phyloP scores from a whole-genome alignment of 805 yeast species.

The Ogataea nitratoaversa region DNA sequence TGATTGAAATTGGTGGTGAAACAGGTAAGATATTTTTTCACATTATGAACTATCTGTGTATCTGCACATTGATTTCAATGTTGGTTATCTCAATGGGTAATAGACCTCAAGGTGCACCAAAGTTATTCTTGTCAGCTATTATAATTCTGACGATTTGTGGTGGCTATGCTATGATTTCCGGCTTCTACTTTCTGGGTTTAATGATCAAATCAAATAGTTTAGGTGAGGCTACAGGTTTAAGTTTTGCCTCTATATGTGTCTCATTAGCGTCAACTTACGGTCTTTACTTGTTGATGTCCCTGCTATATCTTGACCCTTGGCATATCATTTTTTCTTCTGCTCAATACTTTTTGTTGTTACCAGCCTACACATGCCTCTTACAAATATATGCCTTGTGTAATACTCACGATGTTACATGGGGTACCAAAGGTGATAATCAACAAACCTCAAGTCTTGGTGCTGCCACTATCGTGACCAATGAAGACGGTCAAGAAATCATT shows the following conservation, averaged over 20 bases:
- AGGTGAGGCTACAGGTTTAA: constrained; percentile 39
- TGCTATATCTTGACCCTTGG: constrained; percentile 93
- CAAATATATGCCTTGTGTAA: constrained; percentile 97
- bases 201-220: constrained; percentile 40
- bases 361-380: constrained; percentile 86
- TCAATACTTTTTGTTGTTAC: constrained; percentile 86
- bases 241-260: constrained; percentile 72
- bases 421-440: constrained; percentile 91
- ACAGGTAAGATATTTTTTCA: constrained; percentile 87
- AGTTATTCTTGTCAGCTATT: constrained; percentile 69
- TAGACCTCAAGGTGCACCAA: constrained; percentile 93
- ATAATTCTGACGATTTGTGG: constrained; percentile 74
- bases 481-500: constrained; percentile 78
- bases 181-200: constrained; percentile 69
- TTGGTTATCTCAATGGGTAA: constrained; percentile 94
- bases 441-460: constrained; percentile 69
- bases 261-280: constrained; percentile 91
- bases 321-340: constrained; percentile 82
- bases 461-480: constrained; percentile 76
- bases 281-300: constrained; percentile 73
- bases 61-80: constrained; percentile 80
- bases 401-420: constrained; percentile 99
- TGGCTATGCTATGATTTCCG: constrained; percentile 73
- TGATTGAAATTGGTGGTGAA: constrained; percentile 53
- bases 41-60: constrained; percentile 78